phyloP scores from a whole-genome alignment of 139 green algal species.

The Picocystis salinarum region DNA sequence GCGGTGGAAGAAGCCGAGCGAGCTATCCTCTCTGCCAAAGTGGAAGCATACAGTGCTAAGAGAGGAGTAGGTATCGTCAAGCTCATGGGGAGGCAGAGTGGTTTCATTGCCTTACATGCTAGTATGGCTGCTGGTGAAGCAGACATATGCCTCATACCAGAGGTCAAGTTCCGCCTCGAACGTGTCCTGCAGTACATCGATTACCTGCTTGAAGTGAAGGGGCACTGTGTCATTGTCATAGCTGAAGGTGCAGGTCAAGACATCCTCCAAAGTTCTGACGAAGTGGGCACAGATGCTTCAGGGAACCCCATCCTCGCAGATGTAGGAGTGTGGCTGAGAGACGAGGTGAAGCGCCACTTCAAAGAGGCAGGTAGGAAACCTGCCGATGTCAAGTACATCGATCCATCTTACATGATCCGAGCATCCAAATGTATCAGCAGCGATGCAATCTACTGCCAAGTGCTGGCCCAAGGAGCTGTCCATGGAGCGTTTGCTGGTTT shows the following conservation, averaged over 20 bases:
- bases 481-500: slow-evolving; percentile 86
- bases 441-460: slow-evolving; percentile 53
- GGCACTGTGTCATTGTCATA: slow-evolving; percentile 49
- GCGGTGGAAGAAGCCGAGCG: slow-evolving; percentile 91
- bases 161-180: slow-evolving; percentile 49
- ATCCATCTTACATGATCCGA: slow-evolving; percentile 84
- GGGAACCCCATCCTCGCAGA: slow-evolving; percentile 75
- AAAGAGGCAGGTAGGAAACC: too few species aligned
- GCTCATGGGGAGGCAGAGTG: slow-evolving; percentile 88
- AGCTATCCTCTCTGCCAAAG: slow-evolving; percentile 76
- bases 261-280: neutral
- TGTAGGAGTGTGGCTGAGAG: slow-evolving; percentile 57
- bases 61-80: slow-evolving; percentile 89
- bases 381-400: slow-evolving; percentile 55
- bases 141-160: slow-evolving; percentile 82
- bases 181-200: slow-evolving; percentile 56
- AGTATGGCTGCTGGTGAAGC: slow-evolving; percentile 65
- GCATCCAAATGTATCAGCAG: slow-evolving; percentile 59
- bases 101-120: slow-evolving; percentile 93
- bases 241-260: slow-evolving; percentile 85
- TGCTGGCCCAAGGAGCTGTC: slow-evolving; percentile 83
- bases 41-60: slow-evolving; percentile 61
- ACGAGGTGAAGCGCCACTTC: slow-evolving; percentile 50
- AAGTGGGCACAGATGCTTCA: slow-evolving; percentile 45
- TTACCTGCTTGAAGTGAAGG: slow-evolving; percentile 50